Percentiles rank a stretch among this genome's conserved stretches.
Evolutionary conservation across 495 filamentous ascomycete genomes (phyloP).

Genomic region (Hypoxylon intermedium): DNA sequence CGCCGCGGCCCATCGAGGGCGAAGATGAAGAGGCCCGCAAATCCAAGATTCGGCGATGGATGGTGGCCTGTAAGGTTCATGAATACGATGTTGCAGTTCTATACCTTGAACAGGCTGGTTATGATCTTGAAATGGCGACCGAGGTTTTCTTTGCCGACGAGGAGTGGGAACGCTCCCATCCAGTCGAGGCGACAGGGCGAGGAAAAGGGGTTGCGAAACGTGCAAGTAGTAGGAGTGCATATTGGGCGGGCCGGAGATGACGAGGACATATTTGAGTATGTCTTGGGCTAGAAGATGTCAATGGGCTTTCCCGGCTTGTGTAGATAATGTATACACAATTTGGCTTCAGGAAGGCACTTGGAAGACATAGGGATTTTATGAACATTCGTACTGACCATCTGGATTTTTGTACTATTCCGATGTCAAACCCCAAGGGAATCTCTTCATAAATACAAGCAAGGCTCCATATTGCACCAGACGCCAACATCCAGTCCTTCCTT

Average conservation of each 20-base stretch:
- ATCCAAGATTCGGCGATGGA: conserved; percentile 70
- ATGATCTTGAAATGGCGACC: conserved; percentile 68
- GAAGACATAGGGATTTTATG: neutral
- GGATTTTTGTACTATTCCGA: neutral
- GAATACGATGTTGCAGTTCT: conserved; percentile 77
- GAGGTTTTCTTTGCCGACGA: conserved; percentile 70
- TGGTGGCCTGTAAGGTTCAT: conserved; percentile 72
- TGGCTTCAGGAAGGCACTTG: conserved; percentile 4
- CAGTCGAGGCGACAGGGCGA: conserved; percentile 53
- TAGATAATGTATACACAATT: conserved; percentile 23
- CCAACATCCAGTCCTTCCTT: conserved; percentile 19
- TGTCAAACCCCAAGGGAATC: conserved; percentile 2
- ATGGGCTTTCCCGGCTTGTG: conserved; percentile 16
- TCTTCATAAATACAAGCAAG: conserved; percentile 18
- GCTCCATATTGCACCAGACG: conserved; percentile 12
- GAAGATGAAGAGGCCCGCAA: conserved; percentile 73
- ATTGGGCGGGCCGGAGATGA: conserved; percentile 22
- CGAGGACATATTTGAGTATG: neutral
- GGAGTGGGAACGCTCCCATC: conserved; percentile 73
- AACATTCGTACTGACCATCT: conserved; percentile 22
- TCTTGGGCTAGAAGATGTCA: neutral
- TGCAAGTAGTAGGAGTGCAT: conserved; percentile 11
- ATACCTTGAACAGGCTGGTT: conserved; percentile 71
- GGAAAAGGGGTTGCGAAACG: conserved; percentile 47
- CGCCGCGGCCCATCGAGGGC: conserved; percentile 68